Evolutionary conservation across 2,329 filamentous ascomycete genomes (phyloP).

Genomic region (Thermothelomyces thermophilus): DNA sequence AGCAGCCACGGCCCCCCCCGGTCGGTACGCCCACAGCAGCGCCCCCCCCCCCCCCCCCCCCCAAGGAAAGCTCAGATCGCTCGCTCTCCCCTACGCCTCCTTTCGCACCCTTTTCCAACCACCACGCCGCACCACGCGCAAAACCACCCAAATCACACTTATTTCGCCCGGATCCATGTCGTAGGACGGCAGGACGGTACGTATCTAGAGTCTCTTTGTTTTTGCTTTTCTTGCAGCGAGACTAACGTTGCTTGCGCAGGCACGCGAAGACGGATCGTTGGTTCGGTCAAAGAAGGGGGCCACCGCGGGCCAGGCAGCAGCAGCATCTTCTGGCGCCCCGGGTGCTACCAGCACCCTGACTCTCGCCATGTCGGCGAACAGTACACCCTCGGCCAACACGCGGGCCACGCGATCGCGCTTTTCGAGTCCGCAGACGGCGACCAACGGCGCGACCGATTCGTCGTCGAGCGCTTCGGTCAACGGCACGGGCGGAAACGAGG

Average conservation of each 20-base stretch:
- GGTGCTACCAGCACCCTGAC: conserved; percentile 7
- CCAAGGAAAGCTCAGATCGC: conserved; percentile 22
- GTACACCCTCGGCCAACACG: conserved; percentile 39
- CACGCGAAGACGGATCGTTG: conserved; percentile 20
- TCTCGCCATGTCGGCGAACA: conserved; percentile 18
- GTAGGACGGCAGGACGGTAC: conserved; percentile 24
- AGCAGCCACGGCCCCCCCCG: conserved; percentile 20
- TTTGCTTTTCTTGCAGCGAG: conserved; percentile 15
- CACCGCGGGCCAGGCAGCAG: conserved; percentile 12
- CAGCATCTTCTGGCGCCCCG: conserved; percentile 4
- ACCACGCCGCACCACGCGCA: conserved; percentile 23
- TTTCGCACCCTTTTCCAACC: conserved; percentile 17
- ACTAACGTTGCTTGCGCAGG: conserved; percentile 25
- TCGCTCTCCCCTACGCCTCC: conserved; percentile 15
- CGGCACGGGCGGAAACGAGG: conserved; percentile 27
- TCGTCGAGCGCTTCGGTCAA: conserved; percentile 14
- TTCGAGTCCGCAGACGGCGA: conserved; percentile 44
- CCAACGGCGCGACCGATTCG: conserved; percentile 25
- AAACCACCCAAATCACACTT: conserved; percentile 24
- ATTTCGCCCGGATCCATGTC: conserved; percentile 19
- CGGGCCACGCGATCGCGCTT: conserved; percentile 50
- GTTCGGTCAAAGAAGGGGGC: conserved; percentile 24
- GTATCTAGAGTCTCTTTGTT: neutral
- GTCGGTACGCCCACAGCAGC: conserved; percentile 17
- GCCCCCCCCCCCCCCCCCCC: no score